Percentiles rank a stretch among this genome's conserved stretches.
phyloP scores from a whole-genome alignment of 208 protist species.

The Tritrichomonas foetus region DNA sequence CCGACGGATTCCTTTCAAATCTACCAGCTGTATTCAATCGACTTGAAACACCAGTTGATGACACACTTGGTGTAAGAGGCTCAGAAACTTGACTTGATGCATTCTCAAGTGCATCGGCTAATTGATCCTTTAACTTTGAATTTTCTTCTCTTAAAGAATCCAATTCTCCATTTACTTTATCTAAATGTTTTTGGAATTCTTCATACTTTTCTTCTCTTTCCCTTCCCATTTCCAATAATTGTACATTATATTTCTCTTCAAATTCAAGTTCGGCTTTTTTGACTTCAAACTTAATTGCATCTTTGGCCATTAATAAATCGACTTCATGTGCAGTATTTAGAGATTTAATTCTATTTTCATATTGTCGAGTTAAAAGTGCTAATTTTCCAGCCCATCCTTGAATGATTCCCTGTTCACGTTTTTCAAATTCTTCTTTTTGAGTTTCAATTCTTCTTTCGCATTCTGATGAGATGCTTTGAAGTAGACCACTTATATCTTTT shows the following conservation, averaged over 20 bases:
- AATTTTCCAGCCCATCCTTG: background rate
- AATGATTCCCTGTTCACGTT: background rate
- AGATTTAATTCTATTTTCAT: constrained; percentile 21
- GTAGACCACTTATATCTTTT: background rate
- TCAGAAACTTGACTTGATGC: too few relatives aligned
- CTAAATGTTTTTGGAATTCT: background rate
- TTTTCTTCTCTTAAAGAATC: background rate
- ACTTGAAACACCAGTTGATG: too few relatives aligned
- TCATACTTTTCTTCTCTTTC: background rate
- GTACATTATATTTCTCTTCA: background rate
- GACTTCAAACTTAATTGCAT: background rate
- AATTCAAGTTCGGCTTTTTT: background rate
- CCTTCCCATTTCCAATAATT: background rate
- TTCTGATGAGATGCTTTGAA: background rate
- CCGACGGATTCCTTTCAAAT: too few relatives aligned
- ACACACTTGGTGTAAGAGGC: too few relatives aligned
- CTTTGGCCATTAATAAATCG: background rate
- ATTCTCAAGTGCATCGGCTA: background rate
- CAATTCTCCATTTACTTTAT: background rate
- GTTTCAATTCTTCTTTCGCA: background rate
- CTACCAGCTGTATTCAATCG: too few relatives aligned
- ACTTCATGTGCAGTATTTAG: background rate
- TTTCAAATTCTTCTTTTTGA: constrained; percentile 12
- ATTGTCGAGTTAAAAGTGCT: background rate
- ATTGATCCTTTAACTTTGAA: background rate